Percentiles rank a stretch among this genome's conserved stretches.
Evolutionary conservation across 495 filamentous ascomycete genomes (phyloP).

Genomic region (Aspergillus kassunensis): DNA sequence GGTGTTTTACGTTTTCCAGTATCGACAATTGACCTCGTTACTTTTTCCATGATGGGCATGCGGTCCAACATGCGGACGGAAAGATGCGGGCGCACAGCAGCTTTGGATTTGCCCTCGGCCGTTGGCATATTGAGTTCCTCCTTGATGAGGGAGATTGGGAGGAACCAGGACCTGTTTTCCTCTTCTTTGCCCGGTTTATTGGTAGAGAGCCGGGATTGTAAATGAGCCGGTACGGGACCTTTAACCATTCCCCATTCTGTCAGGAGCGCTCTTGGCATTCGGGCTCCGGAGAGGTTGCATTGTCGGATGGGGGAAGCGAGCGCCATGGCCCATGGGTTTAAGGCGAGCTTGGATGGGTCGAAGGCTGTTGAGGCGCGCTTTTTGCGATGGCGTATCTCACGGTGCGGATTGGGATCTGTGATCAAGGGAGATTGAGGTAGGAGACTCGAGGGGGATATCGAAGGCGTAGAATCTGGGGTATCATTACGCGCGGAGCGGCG

Average conservation of each 20-base stretch:
- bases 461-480: background rate
- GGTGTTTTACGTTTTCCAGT: slow-evolving; percentile 13
- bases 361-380: slow-evolving; percentile 35
- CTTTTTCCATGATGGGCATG: slow-evolving; percentile 21
- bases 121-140: slow-evolving; percentile 20
- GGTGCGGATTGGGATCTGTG: slow-evolving; percentile 16
- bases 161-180: slow-evolving; percentile 44
- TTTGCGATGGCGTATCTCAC: slow-evolving; percentile 23
- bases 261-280: slow-evolving; percentile 62
- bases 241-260: slow-evolving; percentile 55
- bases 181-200: background rate
- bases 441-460: slow-evolving; percentile 28
- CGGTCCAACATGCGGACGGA: slow-evolving; percentile 29
- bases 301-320: slow-evolving; percentile 62
- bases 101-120: background rate
- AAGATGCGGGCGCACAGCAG: slow-evolving; percentile 16
- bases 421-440: slow-evolving; percentile 41
- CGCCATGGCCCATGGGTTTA: slow-evolving; percentile 47
- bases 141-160: slow-evolving; percentile 50
- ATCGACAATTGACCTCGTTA: slow-evolving; percentile 8
- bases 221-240: slow-evolving; percentile 40
- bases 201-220: background rate
- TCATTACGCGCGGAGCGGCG: no score
- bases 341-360: slow-evolving; percentile 28
- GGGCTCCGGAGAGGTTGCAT: slow-evolving; percentile 52